A percentile compares a stretch with the other conserved stretches of the same genome.
These are phyloP conservation scores for Aristolochia californica DNA, from an alignment of 164 flowering plant species.

Conservation along the genomic window DNA sequence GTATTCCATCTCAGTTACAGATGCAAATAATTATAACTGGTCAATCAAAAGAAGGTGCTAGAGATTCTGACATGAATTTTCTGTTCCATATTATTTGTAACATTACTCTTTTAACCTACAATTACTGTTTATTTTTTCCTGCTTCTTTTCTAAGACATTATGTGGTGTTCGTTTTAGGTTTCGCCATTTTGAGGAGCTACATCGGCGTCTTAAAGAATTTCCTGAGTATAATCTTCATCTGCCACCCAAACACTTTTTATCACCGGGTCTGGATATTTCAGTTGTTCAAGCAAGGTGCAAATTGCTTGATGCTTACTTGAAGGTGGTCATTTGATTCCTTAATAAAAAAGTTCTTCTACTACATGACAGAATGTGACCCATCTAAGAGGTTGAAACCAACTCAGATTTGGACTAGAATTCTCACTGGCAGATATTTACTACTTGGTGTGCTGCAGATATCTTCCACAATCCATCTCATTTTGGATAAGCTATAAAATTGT, in stretches of 20 bases:
- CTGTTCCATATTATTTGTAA: background rate
- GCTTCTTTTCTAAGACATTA: background rate
- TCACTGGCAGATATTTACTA: too few relatives aligned
- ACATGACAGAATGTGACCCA: background rate
- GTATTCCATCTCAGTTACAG: constrained; percentile 89
- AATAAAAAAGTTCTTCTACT: background rate
- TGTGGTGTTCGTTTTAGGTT: constrained; percentile 37
- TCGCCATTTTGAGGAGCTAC: constrained; percentile 97
- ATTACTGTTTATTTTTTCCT: background rate
- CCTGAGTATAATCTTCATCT: constrained; percentile 81
- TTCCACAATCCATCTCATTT: too few relatives aligned
- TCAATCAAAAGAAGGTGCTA: constrained; percentile 96
- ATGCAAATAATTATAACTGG: constrained; percentile 71
- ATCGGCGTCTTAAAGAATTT: constrained; percentile 82
- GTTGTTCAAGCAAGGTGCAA: constrained; percentile 86
- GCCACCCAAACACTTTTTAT: constrained; percentile 98
- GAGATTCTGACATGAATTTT: constrained; percentile 8
- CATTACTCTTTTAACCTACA: background rate
- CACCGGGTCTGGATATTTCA: constrained; percentile 70
- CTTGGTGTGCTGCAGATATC: too few relatives aligned
- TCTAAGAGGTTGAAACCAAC: background rate
- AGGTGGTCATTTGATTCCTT: constrained; percentile 33
- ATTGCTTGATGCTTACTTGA: constrained; percentile 79
- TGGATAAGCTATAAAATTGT: too few relatives aligned
- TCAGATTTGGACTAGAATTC: background rate